Conservation (phyloP, 1,284 basidiomycete species). For the Gastroboletus turbinatus region DNA sequence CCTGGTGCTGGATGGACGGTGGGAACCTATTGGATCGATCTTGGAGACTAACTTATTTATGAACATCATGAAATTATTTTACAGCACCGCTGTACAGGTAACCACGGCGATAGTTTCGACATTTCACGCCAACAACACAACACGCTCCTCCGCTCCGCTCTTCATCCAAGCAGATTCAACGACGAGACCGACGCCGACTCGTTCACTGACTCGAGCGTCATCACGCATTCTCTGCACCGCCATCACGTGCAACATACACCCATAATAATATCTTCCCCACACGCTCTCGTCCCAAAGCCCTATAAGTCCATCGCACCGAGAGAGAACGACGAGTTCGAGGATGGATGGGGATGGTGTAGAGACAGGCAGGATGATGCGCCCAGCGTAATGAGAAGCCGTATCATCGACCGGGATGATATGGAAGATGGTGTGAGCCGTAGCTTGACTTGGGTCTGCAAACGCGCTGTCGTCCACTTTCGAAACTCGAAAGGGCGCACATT, state of each 20-base stretch:
- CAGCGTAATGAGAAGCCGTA: not conserved
- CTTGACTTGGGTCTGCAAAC: not conserved
- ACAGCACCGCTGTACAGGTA: not conserved
- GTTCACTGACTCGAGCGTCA: slow-evolving; percentile 10
- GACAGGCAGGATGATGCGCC: slow-evolving; percentile 20
- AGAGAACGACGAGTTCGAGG: slow-evolving; percentile 22
- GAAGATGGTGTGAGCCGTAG: slow-evolving; percentile 13
- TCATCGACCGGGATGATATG: slow-evolving; percentile 7
- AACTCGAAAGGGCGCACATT: slow-evolving; percentile 8
- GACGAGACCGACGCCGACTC: slow-evolving; percentile 15
- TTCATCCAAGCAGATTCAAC: slow-evolving; percentile 16
- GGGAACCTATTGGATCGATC: not conserved
- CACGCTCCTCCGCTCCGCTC: slow-evolving; percentile 1
- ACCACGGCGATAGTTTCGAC: not conserved
- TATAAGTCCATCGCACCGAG: slow-evolving; percentile 2
- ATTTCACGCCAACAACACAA: slow-evolving; percentile 13
- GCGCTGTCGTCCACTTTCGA: not conserved
- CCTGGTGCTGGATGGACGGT: not conserved
- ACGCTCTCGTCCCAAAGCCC: slow-evolving; percentile 16
- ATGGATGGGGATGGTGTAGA: slow-evolving; percentile 5
- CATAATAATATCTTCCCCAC: slow-evolving; percentile 18
- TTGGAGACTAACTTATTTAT: not conserved
- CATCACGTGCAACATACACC: slow-evolving; percentile 26
- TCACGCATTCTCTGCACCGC: slow-evolving; percentile 7
- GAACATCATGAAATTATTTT: not conserved